These are phyloP conservation scores for Termitomyces sp. DNA, from an alignment of 768 basidiomycete species.

Conservation along the genomic window DNA sequence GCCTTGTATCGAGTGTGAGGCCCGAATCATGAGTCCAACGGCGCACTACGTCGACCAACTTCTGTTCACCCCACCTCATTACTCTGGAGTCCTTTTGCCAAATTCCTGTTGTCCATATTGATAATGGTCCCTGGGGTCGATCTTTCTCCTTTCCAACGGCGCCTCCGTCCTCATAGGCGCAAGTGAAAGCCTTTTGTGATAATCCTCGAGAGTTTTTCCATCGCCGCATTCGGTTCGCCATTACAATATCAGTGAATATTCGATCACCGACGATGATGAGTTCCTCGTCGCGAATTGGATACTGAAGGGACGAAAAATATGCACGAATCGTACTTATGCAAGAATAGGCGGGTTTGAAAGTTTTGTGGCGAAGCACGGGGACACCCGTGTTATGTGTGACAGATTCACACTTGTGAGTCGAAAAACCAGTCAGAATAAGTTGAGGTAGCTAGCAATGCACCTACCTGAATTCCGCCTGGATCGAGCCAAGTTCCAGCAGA, in stretches of 20 bases:
- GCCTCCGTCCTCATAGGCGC: conserved; percentile 20
- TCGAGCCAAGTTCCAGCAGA: conserved; percentile 83
- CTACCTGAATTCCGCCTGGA: conserved; percentile 73
- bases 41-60: conserved; percentile 39
- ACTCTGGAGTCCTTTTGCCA: conserved; percentile 61
- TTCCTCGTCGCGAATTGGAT: conserved; percentile 54
- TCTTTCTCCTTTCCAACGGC: conserved; percentile 20
- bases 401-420: conserved; percentile 66
- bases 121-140: conserved; percentile 41
- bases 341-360: conserved; percentile 74
- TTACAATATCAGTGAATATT: conserved; percentile 84
- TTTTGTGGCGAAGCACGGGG: conserved; percentile 75
- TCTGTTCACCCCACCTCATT: conserved; percentile 56
- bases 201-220: conserved; percentile 8
- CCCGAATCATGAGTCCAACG: conserved; percentile 29
- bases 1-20: conserved; percentile 16
- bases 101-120: conserved; percentile 66
- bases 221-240: conserved; percentile 68
- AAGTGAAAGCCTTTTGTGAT: conserved; percentile 12
- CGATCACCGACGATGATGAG: conserved; percentile 89
- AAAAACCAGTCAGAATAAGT: neutral
- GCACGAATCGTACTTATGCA: conserved; percentile 66
- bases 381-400: conserved; percentile 71
- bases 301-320: conserved; percentile 64
- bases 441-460: conserved; percentile 10